Evolutionary conservation across 768 basidiomycete species (phyloP), one percentile per base, ranked within the genome.

Genomic region (Trametes cinnabarina): DNA sequence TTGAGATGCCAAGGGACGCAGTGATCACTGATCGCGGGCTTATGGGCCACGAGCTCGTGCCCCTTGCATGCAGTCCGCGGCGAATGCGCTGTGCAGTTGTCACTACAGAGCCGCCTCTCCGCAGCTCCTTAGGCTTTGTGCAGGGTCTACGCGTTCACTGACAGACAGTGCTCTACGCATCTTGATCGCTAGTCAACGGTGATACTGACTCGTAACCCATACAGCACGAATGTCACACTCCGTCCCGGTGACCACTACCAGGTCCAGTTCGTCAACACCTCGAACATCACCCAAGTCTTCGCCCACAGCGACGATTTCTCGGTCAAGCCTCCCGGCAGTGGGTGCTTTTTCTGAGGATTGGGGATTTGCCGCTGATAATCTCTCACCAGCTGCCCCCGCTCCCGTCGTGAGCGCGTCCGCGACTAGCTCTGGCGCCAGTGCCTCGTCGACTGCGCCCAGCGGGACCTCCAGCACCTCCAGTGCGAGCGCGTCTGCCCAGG

Each of bases 281-380:
- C 50, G 20, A 74, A 77, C 63, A 7, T n/a, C 17, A 61, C 63
- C 11, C 61, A 75, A 28, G 59, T 76, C 30, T 69, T 66, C 55
- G 76, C 75, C 2, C 63, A 58, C 28, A 72, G 71, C 62, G 26
- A 65, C 19, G 34, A 60, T 4, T 78, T 78, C 63, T 63, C 66
- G 30, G 73, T 78, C 19, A 71, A 66, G 62, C 62, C 74, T n/a
- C 44, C 66, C 10, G 76, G 76, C 46, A 75, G 76, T 77, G 60
- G 54, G 75, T 60, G 42, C n/a, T 46, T 23, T 19, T 28, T 15
- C n/a, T 4, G n/a, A 23, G 32, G 17, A 40, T 43, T n/a, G n/a
- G n/a, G n/a, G 28, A 14, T 44, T 43, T 28, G 32, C 46, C 32
- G 53, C 14, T 55, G 47, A 51, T 63, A 32, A 19, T 62, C 12